phyloP scores from a whole-genome alignment of 495 filamentous ascomycete genomes.

The Daldinia vernicosa region DNA sequence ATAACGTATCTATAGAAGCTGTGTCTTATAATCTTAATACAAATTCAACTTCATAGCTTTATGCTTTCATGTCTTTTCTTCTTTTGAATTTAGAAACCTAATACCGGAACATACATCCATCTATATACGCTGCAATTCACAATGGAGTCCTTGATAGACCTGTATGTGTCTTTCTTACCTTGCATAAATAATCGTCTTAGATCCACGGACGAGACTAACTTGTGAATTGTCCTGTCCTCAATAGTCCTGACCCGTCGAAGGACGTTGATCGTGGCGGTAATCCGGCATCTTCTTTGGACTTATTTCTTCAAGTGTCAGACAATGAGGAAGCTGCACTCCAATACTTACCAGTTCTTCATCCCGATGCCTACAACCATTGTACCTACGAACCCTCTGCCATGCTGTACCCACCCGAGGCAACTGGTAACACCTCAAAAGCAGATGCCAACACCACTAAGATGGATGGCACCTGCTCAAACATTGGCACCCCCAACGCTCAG shows the following conservation, averaged over 20 bases:
- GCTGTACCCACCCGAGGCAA: not conserved
- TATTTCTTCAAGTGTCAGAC: conserved; percentile 1
- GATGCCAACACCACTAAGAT: not conserved
- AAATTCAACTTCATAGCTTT: no score
- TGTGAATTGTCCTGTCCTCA: not conserved
- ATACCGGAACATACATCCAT: not conserved
- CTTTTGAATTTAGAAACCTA: not conserved
- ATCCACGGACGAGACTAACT: not conserved
- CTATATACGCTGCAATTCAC: not conserved
- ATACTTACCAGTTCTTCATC: conserved; percentile 5
- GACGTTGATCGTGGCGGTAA: not conserved
- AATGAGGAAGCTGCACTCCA: conserved; percentile 1
- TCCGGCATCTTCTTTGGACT: not conserved
- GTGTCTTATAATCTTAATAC: no score
- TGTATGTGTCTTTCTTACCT: conserved; percentile 7
- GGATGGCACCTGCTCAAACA: not conserved
- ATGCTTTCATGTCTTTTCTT: not conserved
- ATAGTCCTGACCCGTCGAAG: not conserved
- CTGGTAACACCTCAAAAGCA: not conserved
- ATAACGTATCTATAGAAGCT: no score
- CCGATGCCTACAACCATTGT: no score
- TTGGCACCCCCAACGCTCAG: not conserved
- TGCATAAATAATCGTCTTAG: not conserved
- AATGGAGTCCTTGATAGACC: conserved; percentile 23
- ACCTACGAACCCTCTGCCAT: not conserved